Evolutionary conservation across 2,329 filamentous ascomycete species (phyloP).

Genomic region (Cladosporium sp.): DNA sequence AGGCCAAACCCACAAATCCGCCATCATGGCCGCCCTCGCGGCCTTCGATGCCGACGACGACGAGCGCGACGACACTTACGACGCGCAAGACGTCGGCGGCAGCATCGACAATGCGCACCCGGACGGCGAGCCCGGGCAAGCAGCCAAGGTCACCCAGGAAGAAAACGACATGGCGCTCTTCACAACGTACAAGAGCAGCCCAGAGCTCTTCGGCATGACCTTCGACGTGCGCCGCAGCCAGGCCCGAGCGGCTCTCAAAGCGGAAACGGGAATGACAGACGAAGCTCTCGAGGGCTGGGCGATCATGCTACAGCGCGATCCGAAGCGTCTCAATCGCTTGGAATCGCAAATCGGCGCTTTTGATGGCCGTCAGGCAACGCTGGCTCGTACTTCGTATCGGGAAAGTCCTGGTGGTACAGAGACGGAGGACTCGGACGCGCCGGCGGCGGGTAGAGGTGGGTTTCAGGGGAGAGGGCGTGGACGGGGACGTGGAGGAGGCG

Average conservation of each 20-base stretch:
- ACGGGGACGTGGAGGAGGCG: conserved; percentile 42
- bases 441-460: conserved; percentile 37
- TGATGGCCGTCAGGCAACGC: conserved; percentile 59
- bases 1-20: conserved; percentile 70
- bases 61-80: conserved; percentile 95
- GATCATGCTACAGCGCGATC: conserved; percentile 74
- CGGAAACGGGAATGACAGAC: conserved; percentile 83
- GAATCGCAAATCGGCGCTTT: conserved; percentile 67
- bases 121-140: conserved; percentile 51
- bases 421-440: conserved; percentile 53
- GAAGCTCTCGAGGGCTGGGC: conserved; percentile 94
- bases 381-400: conserved; percentile 64
- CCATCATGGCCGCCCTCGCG: conserved; percentile 82
- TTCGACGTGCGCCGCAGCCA: conserved; percentile 63
- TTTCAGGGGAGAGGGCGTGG: conserved; percentile 47
- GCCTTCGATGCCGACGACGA: conserved; percentile 93
- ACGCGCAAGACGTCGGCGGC: conserved; percentile 85
- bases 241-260: conserved; percentile 60
- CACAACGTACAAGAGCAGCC: conserved; percentile 62
- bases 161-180: conserved; percentile 69
- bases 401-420: conserved; percentile 51
- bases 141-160: conserved; percentile 23
- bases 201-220: conserved; percentile 67
- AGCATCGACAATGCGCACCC: conserved; percentile 64
- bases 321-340: conserved; percentile 62